Evolutionary conservation across 2,329 filamentous ascomycete species (phyloP).

Genomic region (Zymoseptoria brevis): DNA sequence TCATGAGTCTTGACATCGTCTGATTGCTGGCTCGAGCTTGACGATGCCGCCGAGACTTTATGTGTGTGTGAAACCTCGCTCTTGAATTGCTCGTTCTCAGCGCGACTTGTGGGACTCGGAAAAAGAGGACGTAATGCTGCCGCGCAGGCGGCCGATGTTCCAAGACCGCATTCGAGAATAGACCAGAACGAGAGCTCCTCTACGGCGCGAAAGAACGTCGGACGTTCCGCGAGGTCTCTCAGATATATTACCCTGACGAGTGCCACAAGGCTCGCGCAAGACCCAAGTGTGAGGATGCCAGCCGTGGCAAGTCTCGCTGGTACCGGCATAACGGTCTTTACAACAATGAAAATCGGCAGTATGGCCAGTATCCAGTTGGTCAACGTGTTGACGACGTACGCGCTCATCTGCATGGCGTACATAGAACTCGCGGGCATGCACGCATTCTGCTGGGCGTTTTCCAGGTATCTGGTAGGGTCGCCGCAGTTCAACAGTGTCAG

Average conservation of each 20-base stretch:
- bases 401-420: constrained; percentile 17
- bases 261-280: constrained; percentile 19
- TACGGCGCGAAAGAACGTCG: constrained; percentile 20
- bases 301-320: constrained; percentile 35
- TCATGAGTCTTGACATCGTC: background rate
- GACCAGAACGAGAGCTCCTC: constrained; percentile 26
- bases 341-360: constrained; percentile 35
- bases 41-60: constrained; percentile 3
- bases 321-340: constrained; percentile 34
- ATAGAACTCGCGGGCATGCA: constrained; percentile 15
- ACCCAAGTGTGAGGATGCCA: constrained; percentile 34
- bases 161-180: constrained; percentile 30
- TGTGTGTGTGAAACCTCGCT: background rate
- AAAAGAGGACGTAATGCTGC: constrained; percentile 29
- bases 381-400: constrained; percentile 29
- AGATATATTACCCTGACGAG: constrained; percentile 22
- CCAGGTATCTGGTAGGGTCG: constrained; percentile 15
- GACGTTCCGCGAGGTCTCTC: constrained; percentile 9
- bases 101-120: constrained; percentile 12
- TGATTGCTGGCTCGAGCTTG: constrained; percentile 1
- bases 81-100: background rate
- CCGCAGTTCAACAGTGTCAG: constrained; percentile 28
- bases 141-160: constrained; percentile 28
- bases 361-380: constrained; percentile 32
- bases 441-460: constrained; percentile 12